A percentile compares a stretch with the other conserved stretches of the same genome.
Evolutionary conservation across 352 stramenopile species (phyloP).

Genomic region (Pythium grandisporangium): DNA sequence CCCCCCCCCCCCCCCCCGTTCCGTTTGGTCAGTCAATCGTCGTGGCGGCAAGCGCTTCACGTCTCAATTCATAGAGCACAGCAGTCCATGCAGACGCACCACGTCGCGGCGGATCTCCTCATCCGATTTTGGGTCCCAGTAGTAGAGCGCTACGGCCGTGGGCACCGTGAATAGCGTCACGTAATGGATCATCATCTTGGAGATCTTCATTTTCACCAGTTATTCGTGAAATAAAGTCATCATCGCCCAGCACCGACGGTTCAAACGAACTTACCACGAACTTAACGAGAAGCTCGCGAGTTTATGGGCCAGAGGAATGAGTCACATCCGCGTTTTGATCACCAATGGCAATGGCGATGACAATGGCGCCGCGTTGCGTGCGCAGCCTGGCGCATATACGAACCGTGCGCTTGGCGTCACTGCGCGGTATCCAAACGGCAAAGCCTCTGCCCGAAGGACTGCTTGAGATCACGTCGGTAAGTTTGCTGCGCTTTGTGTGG

Average conservation of each 20-base stretch:
- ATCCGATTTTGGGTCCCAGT: conserved; percentile 62
- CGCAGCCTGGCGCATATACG: conserved; percentile 4
- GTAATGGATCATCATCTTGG: conserved; percentile 82
- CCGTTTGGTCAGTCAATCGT: not conserved
- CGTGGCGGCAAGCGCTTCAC: conserved; percentile 4
- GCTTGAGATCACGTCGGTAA: conserved; percentile 43
- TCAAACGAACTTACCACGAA: conserved; percentile 4
- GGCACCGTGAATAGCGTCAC: conserved; percentile 58
- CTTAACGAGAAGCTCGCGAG: conserved; percentile 6
- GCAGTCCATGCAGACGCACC: no score
- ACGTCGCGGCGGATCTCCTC: conserved; percentile 71
- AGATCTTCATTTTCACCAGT: conserved; percentile 47
- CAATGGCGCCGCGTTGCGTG: conserved; percentile 13
- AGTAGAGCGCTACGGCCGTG: conserved; percentile 52
- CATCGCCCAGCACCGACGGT: no score
- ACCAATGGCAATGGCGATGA: conserved; percentile 1
- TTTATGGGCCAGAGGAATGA: no score
- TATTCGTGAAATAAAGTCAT: not conserved
- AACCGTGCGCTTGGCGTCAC: not conserved
- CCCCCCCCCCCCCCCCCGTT: no score
- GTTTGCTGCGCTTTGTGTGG: no score
- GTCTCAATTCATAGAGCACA: not conserved
- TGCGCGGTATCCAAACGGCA: conserved; percentile 5
- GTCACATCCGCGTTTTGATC: no score
- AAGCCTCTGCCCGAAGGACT: conserved; percentile 53